Evolutionary conservation across 1,284 basidiomycete genomes (phyloP).

Genomic region (Irpex sp.): DNA sequence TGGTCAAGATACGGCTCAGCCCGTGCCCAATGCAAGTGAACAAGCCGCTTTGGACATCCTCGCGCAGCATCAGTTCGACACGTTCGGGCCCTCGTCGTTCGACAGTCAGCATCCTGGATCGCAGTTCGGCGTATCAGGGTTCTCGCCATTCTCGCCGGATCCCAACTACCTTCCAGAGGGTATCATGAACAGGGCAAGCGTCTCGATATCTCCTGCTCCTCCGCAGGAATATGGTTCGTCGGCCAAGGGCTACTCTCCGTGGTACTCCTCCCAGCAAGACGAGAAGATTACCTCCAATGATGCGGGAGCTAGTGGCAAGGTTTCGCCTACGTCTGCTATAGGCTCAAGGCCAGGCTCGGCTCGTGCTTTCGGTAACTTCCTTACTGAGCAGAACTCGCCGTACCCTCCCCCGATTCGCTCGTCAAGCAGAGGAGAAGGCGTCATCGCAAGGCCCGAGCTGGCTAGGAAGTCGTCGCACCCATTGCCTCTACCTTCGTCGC

Average conservation of each 20-base stretch:
- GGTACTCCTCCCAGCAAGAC: constrained; percentile 44
- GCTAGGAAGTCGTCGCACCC: constrained; percentile 31
- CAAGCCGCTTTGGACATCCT: background rate
- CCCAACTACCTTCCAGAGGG: constrained; percentile 39
- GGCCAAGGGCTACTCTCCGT: constrained; percentile 53
- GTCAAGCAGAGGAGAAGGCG: constrained; percentile 51
- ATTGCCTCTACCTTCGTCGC: constrained; percentile 13
- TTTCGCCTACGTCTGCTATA: constrained; percentile 50
- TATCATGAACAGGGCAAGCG: constrained; percentile 27
- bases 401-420: constrained; percentile 44
- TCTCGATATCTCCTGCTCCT: constrained; percentile 17
- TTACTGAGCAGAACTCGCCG: constrained; percentile 41
- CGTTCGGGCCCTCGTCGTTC: constrained; percentile 26
- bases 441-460: constrained; percentile 47
- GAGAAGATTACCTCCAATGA: constrained; percentile 27
- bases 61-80: constrained; percentile 26
- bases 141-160: constrained; percentile 52
- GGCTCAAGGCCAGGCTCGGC: constrained; percentile 47
- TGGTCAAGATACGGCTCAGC: constrained; percentile 13
- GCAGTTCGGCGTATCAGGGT: constrained; percentile 27
- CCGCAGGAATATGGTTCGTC: constrained; percentile 40
- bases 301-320: constrained; percentile 39
- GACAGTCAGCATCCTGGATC: constrained; percentile 21
- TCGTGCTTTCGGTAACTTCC: constrained; percentile 51
- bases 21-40: constrained; percentile 23